Evolutionary conservation across 2,329 filamentous ascomycete genomes (phyloP).

Genomic region (Scolecobasidium constrictum): DNA sequence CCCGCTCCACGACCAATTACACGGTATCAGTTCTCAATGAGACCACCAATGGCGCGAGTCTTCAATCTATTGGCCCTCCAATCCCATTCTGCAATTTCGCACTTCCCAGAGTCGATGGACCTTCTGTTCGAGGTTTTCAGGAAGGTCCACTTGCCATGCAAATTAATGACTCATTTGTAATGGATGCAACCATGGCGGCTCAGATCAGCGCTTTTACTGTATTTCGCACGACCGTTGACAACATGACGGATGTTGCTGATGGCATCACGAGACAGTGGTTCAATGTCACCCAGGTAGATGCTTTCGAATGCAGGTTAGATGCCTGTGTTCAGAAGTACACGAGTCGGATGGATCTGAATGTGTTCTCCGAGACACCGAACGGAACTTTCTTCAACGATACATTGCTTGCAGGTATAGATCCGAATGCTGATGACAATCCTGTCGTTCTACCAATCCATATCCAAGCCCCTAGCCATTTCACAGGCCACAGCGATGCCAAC

Average conservation of each 20-base stretch:
- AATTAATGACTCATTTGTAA: constrained; percentile 6
- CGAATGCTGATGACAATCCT: background rate
- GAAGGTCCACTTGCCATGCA: background rate
- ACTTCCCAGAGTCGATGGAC: background rate
- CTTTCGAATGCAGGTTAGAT: constrained; percentile 2
- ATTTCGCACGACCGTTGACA: background rate
- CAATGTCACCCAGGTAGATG: constrained; percentile 1
- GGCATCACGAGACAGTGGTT: background rate
- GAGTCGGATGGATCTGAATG: constrained; percentile 1
- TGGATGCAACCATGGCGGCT: constrained; percentile 1
- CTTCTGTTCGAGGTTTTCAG: background rate
- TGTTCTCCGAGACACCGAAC: background rate
- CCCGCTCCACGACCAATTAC: constrained; percentile 3
- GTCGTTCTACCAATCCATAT: no score
- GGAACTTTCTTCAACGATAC: constrained; percentile 4
- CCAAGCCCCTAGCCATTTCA: constrained; percentile 2
- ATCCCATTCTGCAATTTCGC: constrained; percentile 4
- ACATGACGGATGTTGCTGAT: background rate
- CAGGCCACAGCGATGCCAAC: background rate
- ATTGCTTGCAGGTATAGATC: background rate
- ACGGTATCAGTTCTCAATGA: background rate
- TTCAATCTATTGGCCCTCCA: background rate
- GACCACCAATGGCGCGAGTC: background rate
- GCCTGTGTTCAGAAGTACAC: constrained; percentile 6
- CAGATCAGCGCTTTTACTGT: background rate